Conservation (phyloP, 2,329 filamentous ascomycete species). For the Xylariaceae sp. region DNA sequence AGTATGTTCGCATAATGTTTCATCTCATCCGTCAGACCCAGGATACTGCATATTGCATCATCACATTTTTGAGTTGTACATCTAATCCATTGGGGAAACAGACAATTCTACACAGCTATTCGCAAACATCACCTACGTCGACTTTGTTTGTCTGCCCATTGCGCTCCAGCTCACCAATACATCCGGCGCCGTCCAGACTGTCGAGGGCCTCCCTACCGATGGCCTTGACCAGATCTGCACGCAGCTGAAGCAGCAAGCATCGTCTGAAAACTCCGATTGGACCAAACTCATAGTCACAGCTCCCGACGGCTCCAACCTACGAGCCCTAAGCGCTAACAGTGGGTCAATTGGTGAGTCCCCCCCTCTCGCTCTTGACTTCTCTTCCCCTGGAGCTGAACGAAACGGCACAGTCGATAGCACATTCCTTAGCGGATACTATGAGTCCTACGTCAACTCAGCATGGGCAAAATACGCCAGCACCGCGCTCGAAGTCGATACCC, state of each 20-base stretch:
- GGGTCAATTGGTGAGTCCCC: conserved; percentile 33
- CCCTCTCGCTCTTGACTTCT: conserved; percentile 2
- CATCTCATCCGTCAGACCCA: no score
- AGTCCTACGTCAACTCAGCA: conserved; percentile 46
- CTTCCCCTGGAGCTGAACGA: not conserved
- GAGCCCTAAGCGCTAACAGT: conserved; percentile 52
- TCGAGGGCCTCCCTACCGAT: conserved; percentile 45
- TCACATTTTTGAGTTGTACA: no score
- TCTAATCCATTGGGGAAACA: conserved; percentile 43
- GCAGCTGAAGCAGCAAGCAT: conserved; percentile 42
- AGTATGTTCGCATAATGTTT: not conserved
- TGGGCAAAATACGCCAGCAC: conserved; percentile 46
- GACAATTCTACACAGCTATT: conserved; percentile 59
- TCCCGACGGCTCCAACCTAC: conserved; percentile 38
- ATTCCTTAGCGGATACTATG: conserved; percentile 49
- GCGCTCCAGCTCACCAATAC: conserved; percentile 50
- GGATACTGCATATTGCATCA: no score
- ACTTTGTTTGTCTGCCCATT: conserved; percentile 68
- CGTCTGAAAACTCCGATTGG: conserved; percentile 48
- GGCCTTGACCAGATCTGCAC: conserved; percentile 45
- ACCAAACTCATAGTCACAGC: conserved; percentile 46
- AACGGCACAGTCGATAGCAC: conserved; percentile 35
- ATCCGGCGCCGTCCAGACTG: conserved; percentile 40
- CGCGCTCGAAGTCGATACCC: conserved; percentile 51
- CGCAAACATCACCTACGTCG: conserved; percentile 69